These are phyloP conservation scores for Ophiobolus disseminans DNA, from an alignment of 2,329 filamentous ascomycete genomes.

Conservation along the genomic window DNA sequence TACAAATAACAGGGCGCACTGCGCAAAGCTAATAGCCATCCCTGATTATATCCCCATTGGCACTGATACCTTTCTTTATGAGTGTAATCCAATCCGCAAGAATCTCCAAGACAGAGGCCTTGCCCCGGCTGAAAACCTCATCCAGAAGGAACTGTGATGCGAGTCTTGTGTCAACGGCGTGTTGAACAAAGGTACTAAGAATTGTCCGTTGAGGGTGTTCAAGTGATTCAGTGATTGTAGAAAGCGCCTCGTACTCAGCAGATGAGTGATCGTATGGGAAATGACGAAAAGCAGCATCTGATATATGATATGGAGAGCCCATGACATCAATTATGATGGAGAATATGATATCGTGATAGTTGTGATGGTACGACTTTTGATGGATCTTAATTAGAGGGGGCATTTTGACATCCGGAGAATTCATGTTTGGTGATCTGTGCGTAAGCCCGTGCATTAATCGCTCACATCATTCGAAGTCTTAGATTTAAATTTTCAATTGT, in stretches of 20 bases:
- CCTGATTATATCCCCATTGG: no score
- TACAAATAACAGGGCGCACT: not conserved
- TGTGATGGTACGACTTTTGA: no score
- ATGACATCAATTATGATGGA: not conserved
- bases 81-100: not conserved
- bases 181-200: slow-evolving; percentile 14
- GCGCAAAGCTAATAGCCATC: no score
- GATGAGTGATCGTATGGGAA: not conserved
- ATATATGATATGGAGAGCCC: not conserved
- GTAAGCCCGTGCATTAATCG: no score
- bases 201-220: slow-evolving; percentile 17
- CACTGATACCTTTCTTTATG: not conserved
- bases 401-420: no score
- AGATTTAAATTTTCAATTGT: no score
- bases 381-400: no score
- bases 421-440: no score
- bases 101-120: not conserved
- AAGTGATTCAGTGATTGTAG: slow-evolving; percentile 15
- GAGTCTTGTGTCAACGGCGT: slow-evolving; percentile 15
- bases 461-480: no score
- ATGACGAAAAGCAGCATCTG: not conserved
- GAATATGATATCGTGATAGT: no score
- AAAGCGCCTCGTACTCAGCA: slow-evolving; percentile 4
- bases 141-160: slow-evolving; percentile 11
- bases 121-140: not conserved